A percentile compares a stretch with the other conserved stretches of the same genome.
Evolutionary conservation across 1,139 yeast species (phyloP).

Genomic region (Geotrichum fermentans): DNA sequence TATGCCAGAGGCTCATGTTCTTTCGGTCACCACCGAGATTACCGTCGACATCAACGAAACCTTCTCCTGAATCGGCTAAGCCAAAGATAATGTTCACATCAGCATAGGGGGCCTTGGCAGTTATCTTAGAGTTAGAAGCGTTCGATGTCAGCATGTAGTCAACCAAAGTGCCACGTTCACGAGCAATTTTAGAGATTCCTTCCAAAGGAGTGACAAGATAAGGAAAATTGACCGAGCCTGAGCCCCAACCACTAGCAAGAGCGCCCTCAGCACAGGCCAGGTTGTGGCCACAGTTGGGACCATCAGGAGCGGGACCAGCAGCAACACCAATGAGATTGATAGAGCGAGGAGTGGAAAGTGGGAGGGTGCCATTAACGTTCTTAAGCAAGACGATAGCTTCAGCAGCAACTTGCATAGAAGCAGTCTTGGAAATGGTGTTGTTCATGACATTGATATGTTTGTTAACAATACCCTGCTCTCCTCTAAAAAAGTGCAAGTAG

Average conservation of each 20-base stretch:
- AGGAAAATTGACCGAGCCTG: constrained; percentile 51
- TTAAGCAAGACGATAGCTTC: constrained; percentile 55
- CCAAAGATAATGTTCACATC: constrained; percentile 47
- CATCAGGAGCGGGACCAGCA: constrained; percentile 31
- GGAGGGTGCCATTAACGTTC: constrained; percentile 49
- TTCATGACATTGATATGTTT: constrained; percentile 51
- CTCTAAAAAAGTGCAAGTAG: constrained; percentile 41
- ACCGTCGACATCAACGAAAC: constrained; percentile 52
- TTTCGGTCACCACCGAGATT: constrained; percentile 52
- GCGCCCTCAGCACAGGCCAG: constrained; percentile 34
- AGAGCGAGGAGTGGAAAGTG: constrained; percentile 48
- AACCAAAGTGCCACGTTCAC: constrained; percentile 22
- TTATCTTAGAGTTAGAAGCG: constrained; percentile 45
- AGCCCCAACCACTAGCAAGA: constrained; percentile 42
- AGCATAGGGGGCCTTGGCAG: constrained; percentile 46
- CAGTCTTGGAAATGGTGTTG: constrained; percentile 45
- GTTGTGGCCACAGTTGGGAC: constrained; percentile 41
- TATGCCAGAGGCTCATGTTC: constrained; percentile 55
- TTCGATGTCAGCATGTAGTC: constrained; percentile 39
- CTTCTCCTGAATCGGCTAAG: constrained; percentile 53
- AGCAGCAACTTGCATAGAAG: constrained; percentile 52
- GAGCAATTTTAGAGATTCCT: constrained; percentile 26
- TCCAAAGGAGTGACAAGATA: constrained; percentile 51
- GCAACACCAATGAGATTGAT: constrained; percentile 43
- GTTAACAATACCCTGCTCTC: constrained; percentile 45